A percentile compares a stretch with the other conserved stretches of the same genome.
These are phyloP conservation scores for Tricholoma terreum DNA, from an alignment of 768 basidiomycete genomes.

Conservation along the genomic window DNA sequence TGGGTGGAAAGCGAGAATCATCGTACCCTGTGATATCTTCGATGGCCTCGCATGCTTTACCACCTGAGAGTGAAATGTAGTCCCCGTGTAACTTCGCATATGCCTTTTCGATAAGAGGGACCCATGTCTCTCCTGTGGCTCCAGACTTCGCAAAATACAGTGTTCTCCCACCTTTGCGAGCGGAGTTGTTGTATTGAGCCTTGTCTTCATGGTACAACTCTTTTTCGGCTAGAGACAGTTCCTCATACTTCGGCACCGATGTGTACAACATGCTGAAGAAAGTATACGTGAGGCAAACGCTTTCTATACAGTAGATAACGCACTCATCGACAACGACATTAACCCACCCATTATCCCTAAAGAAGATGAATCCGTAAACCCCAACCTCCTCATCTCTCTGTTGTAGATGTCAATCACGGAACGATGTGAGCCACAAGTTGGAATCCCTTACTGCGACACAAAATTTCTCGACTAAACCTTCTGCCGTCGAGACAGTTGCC, in stretches of 20 bases:
- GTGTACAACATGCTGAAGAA: slow-evolving; percentile 44
- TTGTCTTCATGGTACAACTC: slow-evolving; percentile 52
- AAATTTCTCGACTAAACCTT: slow-evolving; percentile 49
- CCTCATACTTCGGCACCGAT: slow-evolving; percentile 48
- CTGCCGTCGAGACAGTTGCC: slow-evolving; percentile 45
- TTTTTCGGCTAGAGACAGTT: slow-evolving; percentile 38
- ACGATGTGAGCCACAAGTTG: neutral
- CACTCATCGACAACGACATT: slow-evolving; percentile 58
- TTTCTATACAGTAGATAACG: slow-evolving; percentile 12
- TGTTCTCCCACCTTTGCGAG: slow-evolving; percentile 45
- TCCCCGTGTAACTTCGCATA: slow-evolving; percentile 55
- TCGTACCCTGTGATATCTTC: slow-evolving; percentile 56
- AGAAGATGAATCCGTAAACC: slow-evolving; percentile 60
- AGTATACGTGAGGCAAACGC: neutral
- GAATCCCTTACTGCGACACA: slow-evolving; percentile 36
- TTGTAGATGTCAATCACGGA: neutral
- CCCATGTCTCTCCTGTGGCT: slow-evolving; percentile 51
- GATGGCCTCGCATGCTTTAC: slow-evolving; percentile 44
- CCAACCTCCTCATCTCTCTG: slow-evolving; percentile 51
- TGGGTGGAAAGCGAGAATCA: neutral
- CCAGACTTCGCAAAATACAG: slow-evolving; percentile 51
- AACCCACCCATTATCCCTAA: slow-evolving; percentile 48
- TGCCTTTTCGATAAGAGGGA: slow-evolving; percentile 58
- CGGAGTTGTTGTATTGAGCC: slow-evolving; percentile 40
- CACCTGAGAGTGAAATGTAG: slow-evolving; percentile 34